A percentile compares a stretch with the other conserved stretches of the same genome.
Conservation (phyloP, 331 rosid species). For the Rosa hybrid region DNA sequence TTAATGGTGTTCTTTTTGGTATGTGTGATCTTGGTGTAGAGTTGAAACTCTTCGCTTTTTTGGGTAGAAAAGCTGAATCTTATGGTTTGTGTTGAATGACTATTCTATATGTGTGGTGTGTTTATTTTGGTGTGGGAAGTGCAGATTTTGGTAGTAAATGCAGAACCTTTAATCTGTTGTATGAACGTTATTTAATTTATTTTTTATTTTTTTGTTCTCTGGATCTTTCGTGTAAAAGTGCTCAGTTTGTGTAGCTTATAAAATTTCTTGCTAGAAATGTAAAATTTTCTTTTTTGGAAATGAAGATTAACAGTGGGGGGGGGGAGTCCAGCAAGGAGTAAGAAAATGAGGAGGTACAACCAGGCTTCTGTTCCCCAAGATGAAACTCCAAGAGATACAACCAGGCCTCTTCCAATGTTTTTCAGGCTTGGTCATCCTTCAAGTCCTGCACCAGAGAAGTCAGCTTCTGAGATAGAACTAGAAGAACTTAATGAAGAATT, state of each 20-base stretch:
- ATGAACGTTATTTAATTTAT: background rate
- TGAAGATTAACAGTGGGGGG: background rate
- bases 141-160: background rate
- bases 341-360: background rate
- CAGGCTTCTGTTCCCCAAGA: background rate
- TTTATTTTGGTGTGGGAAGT: background rate
- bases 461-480: constrained; percentile 27
- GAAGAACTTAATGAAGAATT: constrained; percentile 36
- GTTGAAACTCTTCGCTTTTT: background rate
- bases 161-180: background rate
- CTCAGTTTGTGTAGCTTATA: background rate
- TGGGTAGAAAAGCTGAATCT: background rate
- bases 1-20: no score
- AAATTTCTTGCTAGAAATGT: no score
- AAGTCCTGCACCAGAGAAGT: constrained; percentile 17
- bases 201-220: no score
- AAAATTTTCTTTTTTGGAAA: no score
- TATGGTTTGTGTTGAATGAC: background rate
- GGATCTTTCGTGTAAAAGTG: no score
- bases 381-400: background rate
- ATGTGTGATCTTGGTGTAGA: no score
- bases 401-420: constrained; percentile 22
- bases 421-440: constrained; percentile 25
- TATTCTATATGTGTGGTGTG: background rate
- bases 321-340: background rate